Base-by-base conservation (phyloP, 208 protist species). In the Leishmania major region DNA sequence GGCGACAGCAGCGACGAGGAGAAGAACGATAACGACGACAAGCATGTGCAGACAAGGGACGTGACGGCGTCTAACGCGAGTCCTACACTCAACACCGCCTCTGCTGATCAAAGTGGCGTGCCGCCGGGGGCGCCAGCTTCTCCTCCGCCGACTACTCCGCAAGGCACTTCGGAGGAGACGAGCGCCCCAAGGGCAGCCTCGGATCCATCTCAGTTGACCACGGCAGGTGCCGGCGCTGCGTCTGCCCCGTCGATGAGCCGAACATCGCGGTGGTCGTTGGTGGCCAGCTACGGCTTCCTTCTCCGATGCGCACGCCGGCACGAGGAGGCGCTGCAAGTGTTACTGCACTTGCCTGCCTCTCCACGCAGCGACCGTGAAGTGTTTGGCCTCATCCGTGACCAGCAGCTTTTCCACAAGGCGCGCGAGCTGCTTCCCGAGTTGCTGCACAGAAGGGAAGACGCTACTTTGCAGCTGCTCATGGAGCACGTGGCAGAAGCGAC, bases 251-350 rank as follows among this genome's bases (percentile, higher is more conserved):
- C 75, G 10, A 71, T 84, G 79, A 79, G 80, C 31, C 84, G 91
- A 35, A 86, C 84, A 15, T 66, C 84, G 43, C 84, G 87, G 11
- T 86, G 79, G 78, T 88, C 80, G 3, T 75, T 96, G 43, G 85
- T 82, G 0, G 93, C 94, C 53, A 81, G 86, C 22, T 94, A 92
- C 81, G 90, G 88, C 49, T 83, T 86, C 53, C 79, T 96, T 67
- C 85, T 95, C 31, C 84, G 82, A 35, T 84, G 89, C 43, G 77
- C 84, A 40, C 84, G 84, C 35, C 84, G 85, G 6, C 75, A 93
- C 67, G 89, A 93, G 28, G 88, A 92, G 62, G 93, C 93, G 62
- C 87, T 96, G 55, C 85, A 89, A 47, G 88, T 93, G 74, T 69
- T 96, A 7, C 78, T 95, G 72, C 82, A 81, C 28, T 80, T 95